A percentile compares a stretch with the other conserved stretches of the same genome.
Evolutionary conservation across 441 rosid genomes (phyloP).

Genomic region (Erodium moschatum): DNA sequence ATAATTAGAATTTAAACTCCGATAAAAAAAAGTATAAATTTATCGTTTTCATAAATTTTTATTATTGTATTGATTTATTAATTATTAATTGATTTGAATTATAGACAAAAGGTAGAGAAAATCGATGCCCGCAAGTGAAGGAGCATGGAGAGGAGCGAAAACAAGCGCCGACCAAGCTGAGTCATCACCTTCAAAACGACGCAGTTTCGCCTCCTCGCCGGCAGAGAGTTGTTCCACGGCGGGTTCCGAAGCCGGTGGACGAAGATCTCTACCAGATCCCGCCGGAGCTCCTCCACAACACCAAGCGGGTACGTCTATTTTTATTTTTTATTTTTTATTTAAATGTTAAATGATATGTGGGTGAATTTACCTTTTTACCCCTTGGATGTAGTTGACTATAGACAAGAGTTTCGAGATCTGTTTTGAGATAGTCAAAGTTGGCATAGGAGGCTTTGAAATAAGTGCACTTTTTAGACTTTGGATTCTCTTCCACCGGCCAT

Average conservation of each 20-base stretch:
- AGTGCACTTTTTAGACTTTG: neutral
- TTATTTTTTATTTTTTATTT: neutral
- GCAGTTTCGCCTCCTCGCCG: slow-evolving; percentile 14
- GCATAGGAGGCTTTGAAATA: neutral
- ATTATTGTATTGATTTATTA: no score
- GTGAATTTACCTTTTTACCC: neutral
- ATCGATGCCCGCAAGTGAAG: slow-evolving; percentile 36
- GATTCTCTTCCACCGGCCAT: no score
- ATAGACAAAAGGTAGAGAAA: slow-evolving; percentile 34
- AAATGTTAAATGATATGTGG: neutral
- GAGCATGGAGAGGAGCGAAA: slow-evolving; percentile 47
- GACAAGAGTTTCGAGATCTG: neutral
- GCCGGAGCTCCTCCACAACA: slow-evolving; percentile 55
- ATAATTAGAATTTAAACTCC: no score
- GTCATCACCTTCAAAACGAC: slow-evolving; percentile 16
- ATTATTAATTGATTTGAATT: no score
- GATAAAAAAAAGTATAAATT: no score
- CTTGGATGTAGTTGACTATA: neutral
- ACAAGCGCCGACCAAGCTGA: slow-evolving; percentile 39
- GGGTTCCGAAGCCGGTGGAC: slow-evolving; percentile 47
- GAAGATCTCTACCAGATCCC: slow-evolving; percentile 76
- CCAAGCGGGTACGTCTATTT: slow-evolving; percentile 41
- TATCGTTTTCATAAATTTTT: no score
- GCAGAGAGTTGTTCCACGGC: neutral
- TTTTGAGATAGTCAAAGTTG: neutral